Conservation (phyloP, 176 grass and related monocot genomes). For the Bothriochloa decipiens region DNA sequence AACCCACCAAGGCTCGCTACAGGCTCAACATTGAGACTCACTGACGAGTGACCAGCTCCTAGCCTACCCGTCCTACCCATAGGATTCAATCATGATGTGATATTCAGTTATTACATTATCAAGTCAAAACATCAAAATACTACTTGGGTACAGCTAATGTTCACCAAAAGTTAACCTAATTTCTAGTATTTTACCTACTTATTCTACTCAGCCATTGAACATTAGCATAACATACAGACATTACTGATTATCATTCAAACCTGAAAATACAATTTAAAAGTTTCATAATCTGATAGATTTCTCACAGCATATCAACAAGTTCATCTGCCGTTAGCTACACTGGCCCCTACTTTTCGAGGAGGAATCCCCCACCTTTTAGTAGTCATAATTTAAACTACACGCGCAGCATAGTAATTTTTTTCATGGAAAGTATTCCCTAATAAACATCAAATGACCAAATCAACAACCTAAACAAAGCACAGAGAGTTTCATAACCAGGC, state of each 20-base stretch:
- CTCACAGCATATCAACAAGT: not conserved
- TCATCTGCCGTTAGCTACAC: not conserved
- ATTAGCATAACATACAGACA: constrained; percentile 9
- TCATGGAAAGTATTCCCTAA: not conserved
- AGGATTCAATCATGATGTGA: not conserved
- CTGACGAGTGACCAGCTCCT: not conserved
- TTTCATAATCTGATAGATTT: not conserved
- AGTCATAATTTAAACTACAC: too few species aligned
- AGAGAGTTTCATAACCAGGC: not conserved
- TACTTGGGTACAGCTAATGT: not conserved
- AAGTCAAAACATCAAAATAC: constrained; percentile 27
- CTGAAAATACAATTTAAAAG: not conserved
- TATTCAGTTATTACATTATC: constrained; percentile 13
- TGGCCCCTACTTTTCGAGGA: too few species aligned
- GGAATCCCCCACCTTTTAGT: too few species aligned
- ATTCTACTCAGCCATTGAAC: not conserved
- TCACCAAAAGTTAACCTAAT: not conserved
- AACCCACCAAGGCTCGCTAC: not conserved
- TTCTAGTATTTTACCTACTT: not conserved
- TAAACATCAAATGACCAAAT: not conserved
- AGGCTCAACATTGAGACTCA: not conserved
- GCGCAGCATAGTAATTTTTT: not conserved
- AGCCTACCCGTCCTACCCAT: not conserved
- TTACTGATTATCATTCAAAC: not conserved
- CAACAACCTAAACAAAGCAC: not conserved